Base-by-base conservation (phyloP, 352 stramenopile species). In the Globisporangium radiosum region DNA sequence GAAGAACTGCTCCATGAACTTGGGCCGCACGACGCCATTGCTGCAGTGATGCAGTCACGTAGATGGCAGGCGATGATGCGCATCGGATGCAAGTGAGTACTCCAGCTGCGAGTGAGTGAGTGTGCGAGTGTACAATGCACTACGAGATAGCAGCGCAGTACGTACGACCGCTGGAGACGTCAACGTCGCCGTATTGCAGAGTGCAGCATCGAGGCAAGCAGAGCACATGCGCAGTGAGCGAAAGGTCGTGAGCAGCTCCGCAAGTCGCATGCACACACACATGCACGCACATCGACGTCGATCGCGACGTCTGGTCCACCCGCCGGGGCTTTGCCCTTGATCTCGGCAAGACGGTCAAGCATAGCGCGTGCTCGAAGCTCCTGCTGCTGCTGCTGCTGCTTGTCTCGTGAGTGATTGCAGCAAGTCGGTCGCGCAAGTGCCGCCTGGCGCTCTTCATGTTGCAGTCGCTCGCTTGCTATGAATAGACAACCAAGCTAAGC, bases 1-100 rank as follows among this genome's bases (percentile, higher is more conserved):
- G 73, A 98, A 99, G 72, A 98, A 98, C 63, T 90, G 72, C 65
- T 96, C 84, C 94, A 98, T 98, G 64, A 92, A 91, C 63, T 92
- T 94, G 51, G 85, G 85, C 3, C 85, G 76, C 60, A 76, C 69
- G 47, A 90, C 70, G 45, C 68, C 65, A 54, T 65, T 73, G 10
- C 74, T 88, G 56, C 15, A 37, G 2, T 44, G 15, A 43, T 19
- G 19, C 1, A 45, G 25, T 37, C 43, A 45, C 7, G 19, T 54
- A 10, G 14, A 38, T 4, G 9, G 40, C 59, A 10, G 19, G 13
- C 33, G 11, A 57, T 40, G 25, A 33, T 33, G 25, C 25, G 25
- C 25, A 33, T 33, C 25, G 2, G 25, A 33, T 33, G 25, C 25
- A 33, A 33, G 25, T 33, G 25, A 33, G 25, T 3, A 33, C 25